phyloP scores from a whole-genome alignment of 805 yeast species.

The Candida michaelii region DNA sequence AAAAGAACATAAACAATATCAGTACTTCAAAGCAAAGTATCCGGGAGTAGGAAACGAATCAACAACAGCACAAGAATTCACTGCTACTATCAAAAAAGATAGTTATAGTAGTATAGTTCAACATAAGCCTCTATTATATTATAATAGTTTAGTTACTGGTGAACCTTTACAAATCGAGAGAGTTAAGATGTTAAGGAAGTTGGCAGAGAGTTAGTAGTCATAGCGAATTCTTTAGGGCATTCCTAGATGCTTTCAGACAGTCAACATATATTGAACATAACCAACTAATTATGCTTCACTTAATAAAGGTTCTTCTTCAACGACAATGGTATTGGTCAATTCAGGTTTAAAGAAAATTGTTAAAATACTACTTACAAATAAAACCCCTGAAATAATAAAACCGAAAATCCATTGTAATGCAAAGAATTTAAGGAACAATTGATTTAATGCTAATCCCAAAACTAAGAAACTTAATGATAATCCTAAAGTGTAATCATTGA shows the following conservation, averaged over 20 bases:
- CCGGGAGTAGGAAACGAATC: slow-evolving; percentile 76
- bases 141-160: slow-evolving; percentile 52
- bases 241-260: too few species aligned
- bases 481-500: slow-evolving; percentile 71
- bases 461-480: slow-evolving; percentile 55
- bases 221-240: too few species aligned
- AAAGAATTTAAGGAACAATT: slow-evolving; percentile 62
- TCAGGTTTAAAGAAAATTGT: slow-evolving; percentile 32
- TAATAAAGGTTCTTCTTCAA: slow-evolving; percentile 12
- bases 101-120: slow-evolving; percentile 62
- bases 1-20: slow-evolving; percentile 36
- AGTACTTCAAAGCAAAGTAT: slow-evolving; percentile 48
- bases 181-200: slow-evolving; percentile 32
- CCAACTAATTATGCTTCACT: neutral
- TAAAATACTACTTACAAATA: slow-evolving; percentile 51
- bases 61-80: slow-evolving; percentile 69
- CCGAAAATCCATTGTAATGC: slow-evolving; percentile 90
- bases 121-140: slow-evolving; percentile 54
- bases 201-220: slow-evolving; percentile 23
- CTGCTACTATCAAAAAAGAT: slow-evolving; percentile 64
- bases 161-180: slow-evolving; percentile 33
- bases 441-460: slow-evolving; percentile 70
- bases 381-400: slow-evolving; percentile 57
- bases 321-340: slow-evolving; percentile 14
- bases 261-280: too few species aligned